Conservation (phyloP, 208 protist genomes). For the Naegleria lovaniensis region DNA sequence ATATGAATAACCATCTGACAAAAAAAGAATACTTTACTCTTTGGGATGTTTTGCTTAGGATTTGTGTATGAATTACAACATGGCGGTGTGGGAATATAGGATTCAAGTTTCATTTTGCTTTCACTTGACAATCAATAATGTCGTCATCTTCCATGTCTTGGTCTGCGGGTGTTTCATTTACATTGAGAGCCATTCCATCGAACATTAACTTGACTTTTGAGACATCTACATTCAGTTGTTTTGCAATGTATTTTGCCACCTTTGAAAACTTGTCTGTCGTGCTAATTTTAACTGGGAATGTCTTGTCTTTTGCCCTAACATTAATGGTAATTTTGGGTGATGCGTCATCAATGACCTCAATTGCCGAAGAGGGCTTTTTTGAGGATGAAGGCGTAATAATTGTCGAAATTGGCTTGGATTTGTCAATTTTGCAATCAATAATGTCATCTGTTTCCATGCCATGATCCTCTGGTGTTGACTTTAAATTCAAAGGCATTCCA, state of each 20-base stretch:
- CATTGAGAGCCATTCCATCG: neutral
- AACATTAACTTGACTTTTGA: neutral
- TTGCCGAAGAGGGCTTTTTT: neutral
- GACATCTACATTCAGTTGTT: neutral
- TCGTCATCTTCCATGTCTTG: conserved; percentile 23
- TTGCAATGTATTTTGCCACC: neutral
- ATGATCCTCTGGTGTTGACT: conserved; percentile 9
- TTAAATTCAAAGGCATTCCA: neutral
- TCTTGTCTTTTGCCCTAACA: neutral
- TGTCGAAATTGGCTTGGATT: neutral
- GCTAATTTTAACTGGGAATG: neutral
- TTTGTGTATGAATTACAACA: too few relatives aligned
- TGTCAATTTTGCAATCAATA: neutral
- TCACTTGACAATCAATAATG: conserved; percentile 7
- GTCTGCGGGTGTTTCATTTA: neutral
- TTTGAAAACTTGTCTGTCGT: neutral
- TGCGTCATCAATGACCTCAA: neutral
- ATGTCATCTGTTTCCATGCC: conserved; percentile 8
- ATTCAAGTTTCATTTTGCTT: too few relatives aligned
- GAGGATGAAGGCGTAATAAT: neutral
- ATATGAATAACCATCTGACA: too few relatives aligned
- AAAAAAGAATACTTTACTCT: too few relatives aligned
- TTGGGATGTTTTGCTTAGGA: too few relatives aligned
- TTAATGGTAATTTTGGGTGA: neutral
- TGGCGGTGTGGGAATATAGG: too few relatives aligned